Base-by-base conservation (phyloP, 345 rosid genomes). In the Garcia nutans region DNA sequence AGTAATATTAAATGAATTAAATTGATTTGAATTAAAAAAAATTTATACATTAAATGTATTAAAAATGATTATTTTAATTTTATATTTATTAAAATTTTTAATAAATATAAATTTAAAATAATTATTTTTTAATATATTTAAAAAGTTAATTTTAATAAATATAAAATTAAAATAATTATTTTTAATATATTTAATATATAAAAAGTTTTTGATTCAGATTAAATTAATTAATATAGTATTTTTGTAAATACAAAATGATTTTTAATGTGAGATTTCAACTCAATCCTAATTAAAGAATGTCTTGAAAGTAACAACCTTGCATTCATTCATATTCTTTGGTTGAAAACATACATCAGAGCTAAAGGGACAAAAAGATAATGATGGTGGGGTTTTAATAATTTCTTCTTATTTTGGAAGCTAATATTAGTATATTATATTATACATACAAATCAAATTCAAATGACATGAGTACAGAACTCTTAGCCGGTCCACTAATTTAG, bases 401-500 rank as follows among this genome's bases (percentile, higher is more conserved):
- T 50, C 19, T 73, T 61, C 20, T 63, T 9, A 33, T 64, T 74
- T 63, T 63, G 31, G 70, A 22, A 33, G 77, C 70, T 31, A 62
- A 61, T 62, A 47, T 9, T 47, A 47, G 10, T 47, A 37, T 37
- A 37, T 47, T 47, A 9, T 44, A 44, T 44, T 1, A 44, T 47
- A 60, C 26, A 49, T 73, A 56, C 26, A 13, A 20, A 56, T 55
- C 71, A 42, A 67, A 26, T 68, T 54, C 26, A 56, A 42, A 58
- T 23, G 8, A 4, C 47, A 6, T 6, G 15, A 33, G 28, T 9
- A 13, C 26, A 31, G 24, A 28, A 16, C 31, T 68, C 56, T 20
- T 45, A 61, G 74, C 45, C 60, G 79, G 62, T 59, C 41, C 79
- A 41, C 68, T 49, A 31, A 76, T 45, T 23, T 59, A 17, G 72